These are phyloP conservation scores for Geosmithia flava DNA, from an alignment of 2,329 filamentous ascomycete genomes.

Conservation along the genomic window DNA sequence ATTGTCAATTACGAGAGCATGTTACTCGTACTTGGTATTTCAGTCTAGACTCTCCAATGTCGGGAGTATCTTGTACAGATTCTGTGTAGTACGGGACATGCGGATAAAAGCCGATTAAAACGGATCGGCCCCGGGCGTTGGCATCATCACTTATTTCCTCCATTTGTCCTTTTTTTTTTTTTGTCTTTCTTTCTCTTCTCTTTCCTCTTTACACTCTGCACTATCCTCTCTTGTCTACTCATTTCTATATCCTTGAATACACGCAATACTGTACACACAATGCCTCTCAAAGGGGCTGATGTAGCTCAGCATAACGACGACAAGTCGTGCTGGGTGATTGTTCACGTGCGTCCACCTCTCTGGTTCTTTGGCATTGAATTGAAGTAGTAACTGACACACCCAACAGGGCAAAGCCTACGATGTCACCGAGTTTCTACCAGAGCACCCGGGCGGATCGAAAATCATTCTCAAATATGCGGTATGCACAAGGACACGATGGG, in stretches of 20 bases:
- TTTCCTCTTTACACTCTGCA: neutral
- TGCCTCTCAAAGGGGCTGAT: constrained; percentile 33
- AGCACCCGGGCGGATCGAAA: constrained; percentile 80
- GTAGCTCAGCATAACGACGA: constrained; percentile 62
- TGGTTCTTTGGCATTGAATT: neutral
- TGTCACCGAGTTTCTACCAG: constrained; percentile 82
- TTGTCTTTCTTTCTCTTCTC: neutral
- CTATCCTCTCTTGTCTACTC: neutral
- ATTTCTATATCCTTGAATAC: neutral
- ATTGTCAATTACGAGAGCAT: too few relatives aligned
- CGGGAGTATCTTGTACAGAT: neutral
- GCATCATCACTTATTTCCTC: neutral
- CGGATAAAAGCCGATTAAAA: neutral
- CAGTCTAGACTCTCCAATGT: neutral
- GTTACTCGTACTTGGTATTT: neutral
- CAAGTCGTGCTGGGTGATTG: constrained; percentile 85
- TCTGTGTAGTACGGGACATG: neutral
- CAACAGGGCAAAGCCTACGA: constrained; percentile 69
- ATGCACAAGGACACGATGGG: too few relatives aligned
- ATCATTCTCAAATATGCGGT: constrained; percentile 93
- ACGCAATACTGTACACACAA: neutral
- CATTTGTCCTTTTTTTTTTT: neutral
- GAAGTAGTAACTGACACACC: constrained; percentile 1
- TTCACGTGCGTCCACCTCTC: constrained; percentile 44
- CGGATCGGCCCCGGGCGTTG: neutral